A percentile compares a stretch with the other conserved stretches of the same genome.
Evolutionary conservation across 345 rosid genomes (phyloP).

Genomic region (Lepidium africanum): DNA sequence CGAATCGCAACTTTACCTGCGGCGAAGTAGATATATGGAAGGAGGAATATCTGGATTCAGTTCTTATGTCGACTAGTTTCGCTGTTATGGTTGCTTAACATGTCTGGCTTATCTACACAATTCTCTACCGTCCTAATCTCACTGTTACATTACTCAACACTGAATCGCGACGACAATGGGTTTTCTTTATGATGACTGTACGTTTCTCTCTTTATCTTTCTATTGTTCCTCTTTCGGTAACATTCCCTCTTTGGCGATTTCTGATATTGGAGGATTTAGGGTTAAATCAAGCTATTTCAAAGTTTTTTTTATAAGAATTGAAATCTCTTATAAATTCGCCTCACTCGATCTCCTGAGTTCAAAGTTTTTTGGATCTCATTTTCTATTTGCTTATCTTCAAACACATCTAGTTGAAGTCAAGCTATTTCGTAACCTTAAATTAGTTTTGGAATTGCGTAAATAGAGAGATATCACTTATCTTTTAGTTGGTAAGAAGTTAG

Average conservation of each 20-base stretch:
- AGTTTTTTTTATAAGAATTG: too few species aligned
- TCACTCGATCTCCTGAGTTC: too few species aligned
- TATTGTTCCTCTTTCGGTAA: not conserved
- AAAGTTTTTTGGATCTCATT: too few species aligned
- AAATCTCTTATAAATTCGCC: too few species aligned
- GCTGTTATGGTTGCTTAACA: constrained; percentile 36
- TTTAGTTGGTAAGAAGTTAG: too few species aligned
- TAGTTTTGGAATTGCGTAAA: too few species aligned
- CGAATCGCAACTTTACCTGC: not conserved
- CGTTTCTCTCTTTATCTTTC: constrained; percentile 7
- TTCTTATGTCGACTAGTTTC: constrained; percentile 38
- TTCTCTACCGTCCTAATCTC: constrained; percentile 26
- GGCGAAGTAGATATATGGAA: constrained; percentile 21
- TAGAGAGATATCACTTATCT: too few species aligned
- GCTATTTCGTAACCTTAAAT: too few species aligned
- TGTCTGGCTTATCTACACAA: constrained; percentile 37
- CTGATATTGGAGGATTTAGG: not conserved
- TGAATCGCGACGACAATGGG: constrained; percentile 83
- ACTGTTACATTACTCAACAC: constrained; percentile 66
- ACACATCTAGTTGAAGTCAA: too few species aligned
- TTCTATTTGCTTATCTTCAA: too few species aligned
- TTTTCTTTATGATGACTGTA: constrained; percentile 64
- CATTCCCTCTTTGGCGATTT: not conserved
- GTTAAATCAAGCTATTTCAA: too few species aligned
- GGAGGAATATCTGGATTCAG: constrained; percentile 29